A percentile compares a stretch with the other conserved stretches of the same genome.
phyloP scores from a whole-genome alignment of 1,284 basidiomycete genomes.

The Sanguinoderma infundibulare region DNA sequence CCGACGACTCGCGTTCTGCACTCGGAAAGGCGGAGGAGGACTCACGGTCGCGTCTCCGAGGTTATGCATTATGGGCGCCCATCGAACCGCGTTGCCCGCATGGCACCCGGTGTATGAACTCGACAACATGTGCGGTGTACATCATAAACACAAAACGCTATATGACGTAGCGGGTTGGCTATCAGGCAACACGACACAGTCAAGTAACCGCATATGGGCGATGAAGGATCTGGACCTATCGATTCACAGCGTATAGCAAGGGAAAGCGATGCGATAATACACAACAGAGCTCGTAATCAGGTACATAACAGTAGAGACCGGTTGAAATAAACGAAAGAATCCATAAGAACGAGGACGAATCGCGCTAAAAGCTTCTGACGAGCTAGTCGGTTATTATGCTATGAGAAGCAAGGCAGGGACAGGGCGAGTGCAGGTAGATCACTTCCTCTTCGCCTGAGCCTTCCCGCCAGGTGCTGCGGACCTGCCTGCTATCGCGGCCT shows the following conservation, averaged over 20 bases:
- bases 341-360: conserved; percentile 9
- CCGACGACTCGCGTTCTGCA: not conserved
- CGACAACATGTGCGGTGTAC: not conserved
- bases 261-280: conserved; percentile 27
- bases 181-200: not conserved
- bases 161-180: not conserved
- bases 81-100: not conserved
- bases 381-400: not conserved
- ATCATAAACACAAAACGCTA: not conserved
- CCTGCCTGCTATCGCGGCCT: conserved; percentile 26
- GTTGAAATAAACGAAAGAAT: conserved; percentile 10
- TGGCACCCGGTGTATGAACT: not conserved
- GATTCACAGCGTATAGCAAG: conserved; percentile 26
- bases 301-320: conserved; percentile 18
- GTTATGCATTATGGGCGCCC: not conserved
- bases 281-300: conserved; percentile 27
- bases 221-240: conserved; percentile 7
- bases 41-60: not conserved
- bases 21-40: not conserved
- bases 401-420: not conserved
- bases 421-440: conserved; percentile 1
- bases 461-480: conserved; percentile 24
- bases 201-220: not conserved
- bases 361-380: conserved; percentile 7
- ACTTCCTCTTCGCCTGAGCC: conserved; percentile 38